These are phyloP conservation scores for Mariannaea sp. DNA, from an alignment of 2,329 filamentous ascomycete genomes.

Conservation along the genomic window DNA sequence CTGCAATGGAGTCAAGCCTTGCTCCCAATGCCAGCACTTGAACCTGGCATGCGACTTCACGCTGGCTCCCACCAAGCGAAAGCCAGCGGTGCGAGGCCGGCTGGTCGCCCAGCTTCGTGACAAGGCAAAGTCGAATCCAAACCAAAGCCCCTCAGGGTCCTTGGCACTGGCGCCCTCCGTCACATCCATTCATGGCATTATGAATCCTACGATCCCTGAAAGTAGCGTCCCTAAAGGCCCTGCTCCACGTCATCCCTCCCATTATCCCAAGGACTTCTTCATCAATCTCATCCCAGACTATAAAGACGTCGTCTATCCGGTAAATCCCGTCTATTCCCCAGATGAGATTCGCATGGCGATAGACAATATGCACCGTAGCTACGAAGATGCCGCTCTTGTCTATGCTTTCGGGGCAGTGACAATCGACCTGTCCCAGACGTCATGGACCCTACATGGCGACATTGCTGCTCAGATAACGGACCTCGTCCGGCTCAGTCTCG, in stretches of 20 bases:
- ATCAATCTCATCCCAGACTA: slow-evolving; percentile 41
- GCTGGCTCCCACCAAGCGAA: slow-evolving; percentile 41
- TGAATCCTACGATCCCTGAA: slow-evolving; percentile 17
- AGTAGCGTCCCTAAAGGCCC: not conserved
- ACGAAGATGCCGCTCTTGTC: slow-evolving; percentile 44
- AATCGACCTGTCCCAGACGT: slow-evolving; percentile 43
- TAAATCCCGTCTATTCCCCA: slow-evolving; percentile 43
- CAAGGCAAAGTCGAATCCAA: slow-evolving; percentile 25
- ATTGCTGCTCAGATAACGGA: slow-evolving; percentile 40
- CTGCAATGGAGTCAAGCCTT: slow-evolving; percentile 43
- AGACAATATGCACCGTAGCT: slow-evolving; percentile 39
- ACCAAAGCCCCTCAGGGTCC: slow-evolving; percentile 20
- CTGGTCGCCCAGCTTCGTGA: slow-evolving; percentile 45
- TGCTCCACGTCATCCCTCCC: slow-evolving; percentile 18
- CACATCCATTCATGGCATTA: slow-evolving; percentile 28
- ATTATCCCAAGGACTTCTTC: slow-evolving; percentile 42
- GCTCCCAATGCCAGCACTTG: slow-evolving; percentile 45
- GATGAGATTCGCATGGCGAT: slow-evolving; percentile 42
- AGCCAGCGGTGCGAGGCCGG: slow-evolving; percentile 42
- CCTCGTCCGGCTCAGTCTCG: slow-evolving; percentile 36
- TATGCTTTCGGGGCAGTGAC: slow-evolving; percentile 45
- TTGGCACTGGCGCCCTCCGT: slow-evolving; percentile 1
- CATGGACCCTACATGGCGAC: slow-evolving; percentile 38
- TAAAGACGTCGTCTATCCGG: slow-evolving; percentile 44
- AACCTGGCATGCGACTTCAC: slow-evolving; percentile 43